Evolutionary conservation across 176 grass and related monocot species (phyloP).

Genomic region (Ampelocalamus luodianensis): DNA sequence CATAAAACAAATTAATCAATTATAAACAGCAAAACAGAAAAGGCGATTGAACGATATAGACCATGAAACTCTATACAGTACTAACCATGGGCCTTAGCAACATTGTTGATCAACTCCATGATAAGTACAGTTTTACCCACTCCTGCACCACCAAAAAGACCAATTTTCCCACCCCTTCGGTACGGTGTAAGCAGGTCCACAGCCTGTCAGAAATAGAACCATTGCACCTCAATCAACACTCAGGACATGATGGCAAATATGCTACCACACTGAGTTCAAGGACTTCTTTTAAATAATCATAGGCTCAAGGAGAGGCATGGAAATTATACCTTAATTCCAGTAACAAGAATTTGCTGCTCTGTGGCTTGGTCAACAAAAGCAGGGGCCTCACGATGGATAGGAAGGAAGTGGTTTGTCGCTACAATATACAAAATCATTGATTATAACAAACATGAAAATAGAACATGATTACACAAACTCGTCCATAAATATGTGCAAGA

Average conservation of each 20-base stretch:
- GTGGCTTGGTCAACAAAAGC: constrained; percentile 95
- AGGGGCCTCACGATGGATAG: constrained; percentile 91
- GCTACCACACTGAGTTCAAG: background rate
- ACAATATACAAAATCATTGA: constrained; percentile 15
- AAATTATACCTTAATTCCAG: constrained; percentile 80
- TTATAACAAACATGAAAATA: constrained; percentile 17
- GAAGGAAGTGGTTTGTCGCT: constrained; percentile 82
- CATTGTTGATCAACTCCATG: constrained; percentile 98
- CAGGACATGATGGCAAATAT: background rate
- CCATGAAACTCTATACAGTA: constrained; percentile 7
- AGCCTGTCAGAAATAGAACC: constrained; percentile 51
- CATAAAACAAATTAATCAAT: constrained; percentile 11
- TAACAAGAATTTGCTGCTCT: constrained; percentile 95
- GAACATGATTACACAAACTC: constrained; percentile 8
- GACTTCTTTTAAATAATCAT: background rate
- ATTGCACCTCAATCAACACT: background rate
- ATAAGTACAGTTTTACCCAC: constrained; percentile 98
- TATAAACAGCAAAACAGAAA: constrained; percentile 21
- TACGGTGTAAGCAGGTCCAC: constrained; percentile 96
- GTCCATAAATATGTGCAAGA: background rate
- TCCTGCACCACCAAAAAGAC: constrained; percentile 96
- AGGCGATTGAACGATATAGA: constrained; percentile 11
- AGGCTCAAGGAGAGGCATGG: background rate
- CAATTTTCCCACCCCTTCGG: constrained; percentile 95
- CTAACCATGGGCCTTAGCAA: constrained; percentile 93